Base-by-base conservation (phyloP, 768 basidiomycete species). In the Tephrocybe sp. region DNA sequence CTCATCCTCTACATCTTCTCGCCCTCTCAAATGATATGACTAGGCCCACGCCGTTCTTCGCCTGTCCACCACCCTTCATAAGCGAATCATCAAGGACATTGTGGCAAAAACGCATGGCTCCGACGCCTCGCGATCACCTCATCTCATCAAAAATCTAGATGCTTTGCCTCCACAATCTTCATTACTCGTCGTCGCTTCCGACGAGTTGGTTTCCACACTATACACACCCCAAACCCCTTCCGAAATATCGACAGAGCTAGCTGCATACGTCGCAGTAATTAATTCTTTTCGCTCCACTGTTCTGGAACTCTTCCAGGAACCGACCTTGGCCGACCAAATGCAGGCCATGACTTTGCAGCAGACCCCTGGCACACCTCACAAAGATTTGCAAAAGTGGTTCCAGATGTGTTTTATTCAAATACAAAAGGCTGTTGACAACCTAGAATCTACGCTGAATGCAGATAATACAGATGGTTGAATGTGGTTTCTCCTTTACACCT, bases 141-240 rank as follows among this genome's bases (percentile, higher is more conserved):
- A 45, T 45, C 9, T 50, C 56, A 58, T 71, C 13, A 39, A 64
- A 1, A 56, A 64, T 16, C 67, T 87, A n/a, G 85, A 87, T 59
- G 47, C 59, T 17, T 69, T 91, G 5, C 72, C 77, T 13, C 34
- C 61, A 2, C 68, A 68, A 8, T 89, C 87, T 2, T 69, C 76
- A 26, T 60, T 65, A 6, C 71, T 88, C 17, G 71, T 85, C 14
- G 62, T 74, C 42, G 72, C 77, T 3, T 73, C 79, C 4, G 89
- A 91, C 61, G 85, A 91, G 35, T 69, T 89, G 47, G 76, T 85
- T 17, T 74, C 84, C n/a, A 68, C 82, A 2, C 67, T 87, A 35
- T 87, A 90, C 61, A 54, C 78, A 0, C 85, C 86, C 4, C 87
- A 90, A 59, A 73, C 83, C 50, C 60, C 64, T 0, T 58, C 60